Evolutionary conservation across 495 filamentous ascomycete species (phyloP), one percentile per base, ranked within the genome.

Genomic region (Saxophila tyrrhenica): DNA sequence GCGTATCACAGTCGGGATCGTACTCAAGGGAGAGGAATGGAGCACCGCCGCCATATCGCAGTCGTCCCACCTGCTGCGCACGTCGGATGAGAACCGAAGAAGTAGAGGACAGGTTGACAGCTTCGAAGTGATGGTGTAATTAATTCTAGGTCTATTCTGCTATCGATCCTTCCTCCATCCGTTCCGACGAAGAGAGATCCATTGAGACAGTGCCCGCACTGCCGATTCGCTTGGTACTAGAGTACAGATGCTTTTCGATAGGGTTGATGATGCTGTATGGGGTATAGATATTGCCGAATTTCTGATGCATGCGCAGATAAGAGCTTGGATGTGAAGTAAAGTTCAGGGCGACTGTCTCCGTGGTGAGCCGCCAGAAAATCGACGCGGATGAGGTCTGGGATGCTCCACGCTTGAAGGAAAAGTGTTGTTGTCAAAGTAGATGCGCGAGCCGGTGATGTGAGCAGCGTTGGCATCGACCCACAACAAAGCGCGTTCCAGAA

Each of bases 401-500:
- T 58, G 55, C 8, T 38, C 29, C 3, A 49, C 55, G 7, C 19
- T 10, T 0, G 55, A 46, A 2, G 59, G 59, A 48, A 58, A 62
- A 3, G 59, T 54, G 0, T 21, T 25, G 2, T 20, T n/a, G 51
- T 58, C 59, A 35, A 62, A 58, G 44, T 62, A 62, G 15, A 62
- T 7, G 0, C 24, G 29, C 3, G 35, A 38, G 10, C 55, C 55
- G 8, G 29, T 8, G 29, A 58, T 39, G 29, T 48, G 39, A 2
- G 59, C 13, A n/a, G 46, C 55, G 22, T 62, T 62, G 5, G 52
- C 17, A 38, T 63, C 60, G 25, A 63, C 54, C 60, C 60, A 63
- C 22, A 60, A 38, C 16, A 63, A 21, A 1, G 60, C 45, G 1
- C 50, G 39, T 43, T 61, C 56, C 11, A 64, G 54, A n/a, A 62